Evolutionary conservation across 2,329 filamentous ascomycete genomes (phyloP), one percentile per base, ranked within the genome.

Genomic region (Botrytis byssoidea): DNA sequence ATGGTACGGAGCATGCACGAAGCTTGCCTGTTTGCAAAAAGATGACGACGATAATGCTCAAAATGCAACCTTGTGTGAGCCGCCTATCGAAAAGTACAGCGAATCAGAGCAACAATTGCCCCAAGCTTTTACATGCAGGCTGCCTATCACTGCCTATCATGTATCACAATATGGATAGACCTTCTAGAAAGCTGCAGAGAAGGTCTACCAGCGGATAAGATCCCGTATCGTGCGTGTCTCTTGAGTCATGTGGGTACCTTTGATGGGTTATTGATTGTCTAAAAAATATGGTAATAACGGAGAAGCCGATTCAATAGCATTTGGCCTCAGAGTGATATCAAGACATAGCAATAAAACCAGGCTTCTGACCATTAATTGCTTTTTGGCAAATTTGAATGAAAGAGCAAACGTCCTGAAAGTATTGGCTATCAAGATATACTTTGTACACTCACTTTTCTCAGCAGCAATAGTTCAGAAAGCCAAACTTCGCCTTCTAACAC

Each of bases 111-210:
- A 25, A 48, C 2, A 32, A 32, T 57, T 57, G 66, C n/a, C 66
- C 66, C 48, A 68, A 68, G 66, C 66, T 68, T 37, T 55, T 25
- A 42, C 16, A 55, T 68, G 65, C 48, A 55, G 48, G 25, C 12
- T 40, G 46, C 32, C 46, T 67, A 55, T 55, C 44, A 40, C 25
- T 25, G 32, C 65, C 65, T 40, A 51, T 40, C 35, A 16, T 42
- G 65, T 68, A 42, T 12, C 25, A 22, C 18, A 57, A 57, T 57
- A 37, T 57, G 65, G 48, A 25, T 57, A 57, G 29, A 37, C 46
- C 48, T 69, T 69, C 66, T 69, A 57, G 66, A 57, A 69, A 32
- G 37, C 57, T 32, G 66, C 48, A 57, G 44, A 25, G 66, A 69
- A 69, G n/a, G 48, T 57, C n/a, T 68, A 68, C 14, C n/a, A 57